Percentiles rank a stretch among this genome's conserved stretches.
Evolutionary conservation across 352 stramenopile genomes (phyloP).

Genomic region (Pythium plurisporium): DNA sequence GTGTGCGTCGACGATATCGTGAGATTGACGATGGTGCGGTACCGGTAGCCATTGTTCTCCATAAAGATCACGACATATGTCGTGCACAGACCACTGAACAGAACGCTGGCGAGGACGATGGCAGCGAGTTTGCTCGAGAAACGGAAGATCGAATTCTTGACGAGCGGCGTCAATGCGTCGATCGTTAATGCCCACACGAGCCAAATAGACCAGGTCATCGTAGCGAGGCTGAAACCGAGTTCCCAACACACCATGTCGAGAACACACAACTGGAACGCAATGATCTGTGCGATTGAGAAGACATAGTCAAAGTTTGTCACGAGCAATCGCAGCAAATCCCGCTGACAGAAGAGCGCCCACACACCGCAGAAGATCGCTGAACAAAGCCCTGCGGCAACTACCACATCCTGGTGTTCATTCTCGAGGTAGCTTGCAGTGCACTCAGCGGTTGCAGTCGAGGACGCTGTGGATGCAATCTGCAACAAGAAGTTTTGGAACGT

Average conservation of each 20-base stretch:
- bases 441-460: neutral
- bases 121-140: neutral
- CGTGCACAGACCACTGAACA: neutral
- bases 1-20: neutral
- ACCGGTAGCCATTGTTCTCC: neutral
- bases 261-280: neutral
- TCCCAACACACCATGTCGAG: slow-evolving; percentile 13
- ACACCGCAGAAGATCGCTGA: neutral
- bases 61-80: slow-evolving; percentile 9
- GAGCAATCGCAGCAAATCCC: slow-evolving; percentile 2
- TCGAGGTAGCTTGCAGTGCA: neutral
- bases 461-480: neutral
- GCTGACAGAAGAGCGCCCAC: slow-evolving; percentile 4
- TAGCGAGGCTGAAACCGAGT: neutral
- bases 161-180: slow-evolving; percentile 9
- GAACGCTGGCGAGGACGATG: neutral
- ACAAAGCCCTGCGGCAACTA: neutral
- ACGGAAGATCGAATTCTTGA: neutral
- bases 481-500: neutral
- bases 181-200: slow-evolving; percentile 1
- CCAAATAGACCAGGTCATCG: slow-evolving; percentile 1
- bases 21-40: slow-evolving; percentile 1
- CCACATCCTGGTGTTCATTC: neutral
- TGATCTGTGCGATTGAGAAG: slow-evolving; percentile 2
- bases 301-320: slow-evolving; percentile 7